phyloP scores from a whole-genome alignment of 2,329 filamentous ascomycete species.

The Cladophialophora psammophila region DNA sequence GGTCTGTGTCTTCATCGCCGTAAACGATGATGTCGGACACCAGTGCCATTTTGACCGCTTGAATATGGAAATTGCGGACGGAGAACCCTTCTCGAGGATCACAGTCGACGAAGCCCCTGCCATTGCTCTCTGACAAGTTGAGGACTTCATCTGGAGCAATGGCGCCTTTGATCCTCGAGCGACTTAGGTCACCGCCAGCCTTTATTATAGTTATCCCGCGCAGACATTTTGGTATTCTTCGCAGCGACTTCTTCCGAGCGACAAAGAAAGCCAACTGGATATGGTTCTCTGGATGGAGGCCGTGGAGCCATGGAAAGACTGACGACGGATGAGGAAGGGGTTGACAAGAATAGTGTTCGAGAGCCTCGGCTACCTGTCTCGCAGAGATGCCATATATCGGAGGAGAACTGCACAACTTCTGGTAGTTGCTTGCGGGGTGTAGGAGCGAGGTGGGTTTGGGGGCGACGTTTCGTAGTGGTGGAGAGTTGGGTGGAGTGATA shows the following conservation, averaged over 20 bases:
- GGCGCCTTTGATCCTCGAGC: slow-evolving; percentile 83
- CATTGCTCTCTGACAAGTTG: slow-evolving; percentile 55
- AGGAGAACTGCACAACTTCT: slow-evolving; percentile 62
- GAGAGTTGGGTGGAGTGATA: slow-evolving; percentile 71
- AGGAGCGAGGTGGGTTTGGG: slow-evolving; percentile 72
- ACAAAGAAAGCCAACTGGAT: slow-evolving; percentile 91
- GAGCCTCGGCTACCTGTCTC: slow-evolving; percentile 70
- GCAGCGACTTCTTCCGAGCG: slow-evolving; percentile 73
- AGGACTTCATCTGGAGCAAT: slow-evolving; percentile 83
- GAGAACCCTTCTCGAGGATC: slow-evolving; percentile 93
- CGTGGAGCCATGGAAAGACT: slow-evolving; percentile 97
- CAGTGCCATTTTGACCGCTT: slow-evolving; percentile 84
- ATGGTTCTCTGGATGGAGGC: slow-evolving; percentile 85
- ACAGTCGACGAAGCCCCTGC: slow-evolving; percentile 75
- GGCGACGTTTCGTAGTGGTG: slow-evolving; percentile 63
- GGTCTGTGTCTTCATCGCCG: slow-evolving; percentile 71
- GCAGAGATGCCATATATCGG: slow-evolving; percentile 77
- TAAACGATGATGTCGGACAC: slow-evolving; percentile 94
- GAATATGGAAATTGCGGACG: slow-evolving; percentile 96
- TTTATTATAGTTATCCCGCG: slow-evolving; percentile 87
- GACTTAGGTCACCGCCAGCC: slow-evolving; percentile 78
- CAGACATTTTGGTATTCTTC: slow-evolving; percentile 76
- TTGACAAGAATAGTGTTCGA: slow-evolving; percentile 79
- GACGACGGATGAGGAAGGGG: slow-evolving; percentile 82
- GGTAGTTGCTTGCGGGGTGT: slow-evolving; percentile 73